Evolutionary conservation across 441 rosid genomes (phyloP), one percentile per base, ranked within the genome.

Genomic region (Bruguiera hainesii): DNA sequence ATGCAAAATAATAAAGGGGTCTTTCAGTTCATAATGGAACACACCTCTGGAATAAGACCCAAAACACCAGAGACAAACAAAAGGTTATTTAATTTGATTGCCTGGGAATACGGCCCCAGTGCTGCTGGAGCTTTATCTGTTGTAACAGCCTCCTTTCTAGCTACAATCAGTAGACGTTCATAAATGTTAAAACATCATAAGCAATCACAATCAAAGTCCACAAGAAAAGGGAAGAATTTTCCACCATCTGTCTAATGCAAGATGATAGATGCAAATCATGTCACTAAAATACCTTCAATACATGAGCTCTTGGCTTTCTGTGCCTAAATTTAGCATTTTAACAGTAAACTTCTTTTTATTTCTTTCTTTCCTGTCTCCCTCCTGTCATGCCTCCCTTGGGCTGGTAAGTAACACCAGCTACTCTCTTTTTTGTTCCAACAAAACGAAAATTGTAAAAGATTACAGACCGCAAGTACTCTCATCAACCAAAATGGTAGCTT

Each of bases 101-200:
- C 98, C 85, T 92, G 97, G 68, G 97, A 87, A 82, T 95, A 92
- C 0, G 97, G 97, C 71, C 99, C 99, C 64, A 90, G 67, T 4
- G 97, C 98, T 30, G 96, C 98, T 9, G 97, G 97, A 69, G 99
- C 98, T 75, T 92, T 90, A 37, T 89, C 88, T 4, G 98, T 88
- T 49, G 74, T 74, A 62, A 89, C 90, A 60, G 81, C 89, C 79
- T 86, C 96, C 76, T 92, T 92, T 64, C 64, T 65, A 67, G 73
- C 97, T 90, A 70, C 73, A 74, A 51, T 20, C 63, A 53, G 10
- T 11, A 62, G 18, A 58, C 10, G 37, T 8, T 55, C 20, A 26
- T 11, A 51, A 72, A 30, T 46, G 20, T 66, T 19, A 21, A 55
- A 7, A 37, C 57, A 49, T 35, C 13, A 58, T 3, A 8, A 6